Percentiles rank a stretch among this genome's conserved stretches.
Conservation (phyloP, 257 asterid genomes). For the Linderniella brevidens region DNA sequence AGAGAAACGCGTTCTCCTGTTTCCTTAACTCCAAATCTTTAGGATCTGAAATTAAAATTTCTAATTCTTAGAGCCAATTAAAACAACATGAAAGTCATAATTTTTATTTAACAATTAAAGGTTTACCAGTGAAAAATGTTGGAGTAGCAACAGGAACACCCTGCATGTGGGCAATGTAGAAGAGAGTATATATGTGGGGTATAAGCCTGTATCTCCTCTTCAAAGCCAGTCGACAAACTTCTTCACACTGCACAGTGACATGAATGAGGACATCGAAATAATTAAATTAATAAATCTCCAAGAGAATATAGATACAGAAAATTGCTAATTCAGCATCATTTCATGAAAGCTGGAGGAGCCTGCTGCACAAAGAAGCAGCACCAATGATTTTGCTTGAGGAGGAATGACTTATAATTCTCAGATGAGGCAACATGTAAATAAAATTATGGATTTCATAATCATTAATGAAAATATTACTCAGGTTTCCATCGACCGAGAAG, state of each 20-base stretch:
- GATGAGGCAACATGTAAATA: too few species aligned
- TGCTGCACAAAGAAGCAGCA: too few species aligned
- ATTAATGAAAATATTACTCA: too few species aligned
- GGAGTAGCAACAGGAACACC: constrained; percentile 88
- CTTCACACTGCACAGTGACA: constrained; percentile 52
- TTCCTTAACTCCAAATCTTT: constrained; percentile 56
- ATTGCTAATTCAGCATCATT: too few species aligned
- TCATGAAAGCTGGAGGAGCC: too few species aligned
- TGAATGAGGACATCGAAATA: constrained; percentile 10
- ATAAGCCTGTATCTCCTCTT: constrained; percentile 77
- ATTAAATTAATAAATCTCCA: constrained; percentile 4
- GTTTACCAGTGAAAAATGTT: constrained; percentile 64
- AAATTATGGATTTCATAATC: too few species aligned
- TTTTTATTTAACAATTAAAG: constrained; percentile 6
- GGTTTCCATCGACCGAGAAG: too few species aligned
- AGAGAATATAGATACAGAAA: too few species aligned
- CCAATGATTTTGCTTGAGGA: too few species aligned
- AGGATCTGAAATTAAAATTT: constrained; percentile 40
- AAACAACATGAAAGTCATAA: too few species aligned
- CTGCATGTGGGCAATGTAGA: constrained; percentile 66
- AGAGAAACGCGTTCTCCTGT: constrained; percentile 72
- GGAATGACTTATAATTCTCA: too few species aligned
- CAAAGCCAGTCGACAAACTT: constrained; percentile 87
- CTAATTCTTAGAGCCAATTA: too few species aligned
- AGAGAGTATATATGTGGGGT: constrained; percentile 82